Base-by-base conservation (phyloP, 1,284 basidiomycete species). In the Ganoderma resinaceum region DNA sequence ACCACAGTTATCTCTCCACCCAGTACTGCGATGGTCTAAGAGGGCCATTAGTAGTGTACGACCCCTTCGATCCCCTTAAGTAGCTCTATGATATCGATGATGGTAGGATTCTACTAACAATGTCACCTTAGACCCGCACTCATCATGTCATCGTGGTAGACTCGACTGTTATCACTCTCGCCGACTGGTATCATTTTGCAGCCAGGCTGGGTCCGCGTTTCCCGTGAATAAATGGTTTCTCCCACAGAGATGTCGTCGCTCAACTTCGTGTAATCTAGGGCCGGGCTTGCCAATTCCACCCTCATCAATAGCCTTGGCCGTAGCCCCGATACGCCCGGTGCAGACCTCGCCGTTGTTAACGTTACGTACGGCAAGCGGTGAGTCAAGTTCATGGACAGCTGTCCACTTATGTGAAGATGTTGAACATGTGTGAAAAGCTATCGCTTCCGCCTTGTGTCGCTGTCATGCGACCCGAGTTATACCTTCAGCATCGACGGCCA, bases 221-320 rank as follows among this genome's bases (percentile, higher is more conserved):
- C 43, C 65, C 68, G 66, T 70, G 37, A 40, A 66, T 63, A 14
- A 1, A 2, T 37, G 65, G 49, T 33, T 52, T 29, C 11, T 12
- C 8, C 20, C 61, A 20, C 12, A 33, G 3, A 7, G 20, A 5
- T 59, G 7, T 23, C 43, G 29, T 26, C 11, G 20, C 38, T 57
- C 52, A 53, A 3, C 7, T 18, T 61, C 20, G 6, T 26, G 20
- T 2, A 3, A 7, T 4, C 7, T 20, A 62, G 61, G 12, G 12
- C 29, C 2, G 63, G 58, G 1, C 46, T 49, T 9, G 14, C 69
- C 8, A 58, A 73, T 43, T 23, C 83, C 0, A 86, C 84, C 1
- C 74, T 89, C 5, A 85, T 90, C 73, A 90, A 89, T 62, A 83
- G 84, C 6, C 73, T 77, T 33, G 84, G 85, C 16, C 75, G 79